Evolutionary conservation across 495 filamentous ascomycete species (phyloP), one percentile per base, ranked within the genome.

Genomic region (Trichodelitschia bisporula): DNA sequence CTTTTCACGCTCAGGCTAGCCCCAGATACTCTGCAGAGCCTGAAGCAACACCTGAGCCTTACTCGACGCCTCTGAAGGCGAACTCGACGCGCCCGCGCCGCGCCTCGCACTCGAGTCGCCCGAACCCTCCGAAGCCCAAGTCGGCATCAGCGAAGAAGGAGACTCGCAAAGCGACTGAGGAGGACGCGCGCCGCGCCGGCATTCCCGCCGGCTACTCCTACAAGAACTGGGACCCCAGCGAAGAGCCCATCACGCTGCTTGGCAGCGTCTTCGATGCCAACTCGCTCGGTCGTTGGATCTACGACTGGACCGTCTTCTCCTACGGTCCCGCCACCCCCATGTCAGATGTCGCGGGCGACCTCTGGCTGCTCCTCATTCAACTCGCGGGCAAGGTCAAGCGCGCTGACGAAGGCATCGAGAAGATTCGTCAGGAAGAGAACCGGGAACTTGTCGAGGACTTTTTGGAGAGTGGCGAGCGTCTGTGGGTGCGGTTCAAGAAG

Each of bases 231-330:
- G 89, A 95, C 47, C 84, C 83, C 1, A 70, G 69, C 26, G 82
- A 92, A 52, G 77, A 78, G 40, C 76, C 86, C 19, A 90, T 97
- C 49, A 69, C 91, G 48, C 64, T 97, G 4, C 64, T 95, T 5
- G 86, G 86, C 25, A 89, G 77, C 46, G 86, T 95, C 27, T 97
- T 95, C 46, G 89, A 95, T 45, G 77, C 86, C 50, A 92, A 92
- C 62, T 89, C 78, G 14, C 64, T 97, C 11, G 86, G 86, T 44
- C 91, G 92, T 53, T 97, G 86, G 86, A 84, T 97, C 48, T 97
- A 91, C 57, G 90, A 97, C 61, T 97, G 86, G 86, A 93, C 86
- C 18, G 78, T 93, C 36, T 93, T 78, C 56, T 71, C 75, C 49
- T 75, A 89, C 39, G 80, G 80, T 24, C 63, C 79, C 8, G 66